Conservation (phyloP, 306 rosid genomes). For the Quercus suber region DNA sequence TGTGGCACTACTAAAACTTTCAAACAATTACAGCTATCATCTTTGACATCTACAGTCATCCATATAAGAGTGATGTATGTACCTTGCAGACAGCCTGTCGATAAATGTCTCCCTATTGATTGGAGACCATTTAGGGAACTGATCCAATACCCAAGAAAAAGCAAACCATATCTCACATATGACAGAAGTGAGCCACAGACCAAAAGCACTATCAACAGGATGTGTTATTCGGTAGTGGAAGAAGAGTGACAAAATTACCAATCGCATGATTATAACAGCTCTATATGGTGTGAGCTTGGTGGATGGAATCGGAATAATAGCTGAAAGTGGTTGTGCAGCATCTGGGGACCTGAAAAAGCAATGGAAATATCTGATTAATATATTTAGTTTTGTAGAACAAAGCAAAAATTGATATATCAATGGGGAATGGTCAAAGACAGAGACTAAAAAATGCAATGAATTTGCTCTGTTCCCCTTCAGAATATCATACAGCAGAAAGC, state of each 20-base stretch:
- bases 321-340: slow-evolving; percentile 61
- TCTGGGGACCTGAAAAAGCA: slow-evolving; percentile 57
- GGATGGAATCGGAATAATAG: slow-evolving; percentile 55
- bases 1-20: not conserved
- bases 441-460: not conserved
- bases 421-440: not conserved
- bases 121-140: slow-evolving; percentile 98
- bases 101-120: slow-evolving; percentile 62
- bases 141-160: slow-evolving; percentile 94
- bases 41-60: not conserved
- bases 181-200: slow-evolving; percentile 92
- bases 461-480: not conserved
- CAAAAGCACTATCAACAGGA: slow-evolving; percentile 94
- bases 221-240: slow-evolving; percentile 89
- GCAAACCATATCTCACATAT: slow-evolving; percentile 99
- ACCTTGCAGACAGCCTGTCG: slow-evolving; percentile 87
- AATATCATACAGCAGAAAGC: not conserved
- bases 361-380: slow-evolving; percentile 3
- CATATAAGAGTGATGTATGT: slow-evolving; percentile 1
- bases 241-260: slow-evolving; percentile 78
- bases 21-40: not conserved
- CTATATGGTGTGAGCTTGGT: slow-evolving; percentile 75
- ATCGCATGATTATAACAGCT: slow-evolving; percentile 53
- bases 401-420: not conserved
- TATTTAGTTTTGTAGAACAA: not conserved